Evolutionary conservation across 1,284 basidiomycete species (phyloP).

Genomic region (Volvariella volvacea): DNA sequence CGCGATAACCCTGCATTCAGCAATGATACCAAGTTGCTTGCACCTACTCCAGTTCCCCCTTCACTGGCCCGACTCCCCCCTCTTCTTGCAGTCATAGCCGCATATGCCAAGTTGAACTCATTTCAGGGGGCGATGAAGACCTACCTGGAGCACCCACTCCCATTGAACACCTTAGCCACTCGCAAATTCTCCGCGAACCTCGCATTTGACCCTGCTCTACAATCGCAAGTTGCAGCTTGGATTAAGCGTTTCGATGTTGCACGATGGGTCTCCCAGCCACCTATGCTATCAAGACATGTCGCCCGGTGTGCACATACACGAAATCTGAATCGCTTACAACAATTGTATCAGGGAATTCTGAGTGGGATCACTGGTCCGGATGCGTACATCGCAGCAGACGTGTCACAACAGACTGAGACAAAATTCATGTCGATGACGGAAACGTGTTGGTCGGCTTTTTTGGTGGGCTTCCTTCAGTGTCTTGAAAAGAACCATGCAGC

Average conservation of each 20-base stretch:
- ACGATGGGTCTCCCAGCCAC: conserved; percentile 41
- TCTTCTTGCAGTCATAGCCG: conserved; percentile 47
- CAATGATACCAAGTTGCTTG: conserved; percentile 14
- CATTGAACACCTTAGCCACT: conserved; percentile 26
- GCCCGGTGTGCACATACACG: conserved; percentile 30
- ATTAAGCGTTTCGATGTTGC: conserved; percentile 42
- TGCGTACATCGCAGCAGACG: conserved; percentile 31
- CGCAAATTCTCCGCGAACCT: conserved; percentile 32
- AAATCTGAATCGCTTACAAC: conserved; percentile 26
- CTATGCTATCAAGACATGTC: conserved; percentile 43
- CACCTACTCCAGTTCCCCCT: conserved; percentile 8
- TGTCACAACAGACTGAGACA: conserved; percentile 32
- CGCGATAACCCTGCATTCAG: conserved; percentile 11
- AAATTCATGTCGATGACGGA: conserved; percentile 47
- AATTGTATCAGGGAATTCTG: conserved; percentile 42
- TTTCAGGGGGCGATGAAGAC: conserved; percentile 46
- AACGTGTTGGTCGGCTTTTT: conserved; percentile 53
- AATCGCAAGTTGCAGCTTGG: conserved; percentile 34
- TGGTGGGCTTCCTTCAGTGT: conserved; percentile 52
- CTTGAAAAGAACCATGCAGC: conserved; percentile 48
- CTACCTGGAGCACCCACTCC: conserved; percentile 31
- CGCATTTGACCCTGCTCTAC: conserved; percentile 22
- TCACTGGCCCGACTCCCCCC: conserved; percentile 30
- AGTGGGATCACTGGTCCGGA: conserved; percentile 40
- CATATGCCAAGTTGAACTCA: conserved; percentile 47